phyloP scores from a whole-genome alignment of 768 basidiomycete genomes.

The Cystobasidium onofrii region DNA sequence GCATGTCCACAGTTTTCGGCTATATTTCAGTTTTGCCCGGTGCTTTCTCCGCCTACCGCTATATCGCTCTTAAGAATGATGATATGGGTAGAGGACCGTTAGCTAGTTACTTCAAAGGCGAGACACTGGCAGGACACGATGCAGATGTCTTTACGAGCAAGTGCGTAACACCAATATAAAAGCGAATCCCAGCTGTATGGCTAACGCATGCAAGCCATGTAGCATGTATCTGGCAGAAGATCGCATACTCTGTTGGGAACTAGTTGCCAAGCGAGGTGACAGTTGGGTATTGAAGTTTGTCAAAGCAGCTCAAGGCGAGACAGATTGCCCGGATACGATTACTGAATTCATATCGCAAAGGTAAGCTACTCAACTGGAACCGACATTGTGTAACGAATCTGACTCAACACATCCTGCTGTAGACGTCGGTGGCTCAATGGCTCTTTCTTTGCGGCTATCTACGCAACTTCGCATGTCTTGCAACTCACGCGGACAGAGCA shows the following conservation, averaged over 20 bases:
- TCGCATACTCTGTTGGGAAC: slow-evolving; percentile 79
- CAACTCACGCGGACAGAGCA: slow-evolving; percentile 76
- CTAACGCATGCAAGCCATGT: slow-evolving; percentile 39
- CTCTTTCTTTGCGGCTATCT: slow-evolving; percentile 89
- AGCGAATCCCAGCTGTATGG: slow-evolving; percentile 33
- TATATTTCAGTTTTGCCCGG: slow-evolving; percentile 64
- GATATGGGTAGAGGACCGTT: slow-evolving; percentile 81
- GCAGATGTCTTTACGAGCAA: slow-evolving; percentile 42
- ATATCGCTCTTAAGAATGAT: slow-evolving; percentile 76
- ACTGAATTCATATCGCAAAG: slow-evolving; percentile 91
- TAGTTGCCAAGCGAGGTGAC: slow-evolving; percentile 80
- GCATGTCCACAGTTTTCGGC: slow-evolving; percentile 46
- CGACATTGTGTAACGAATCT: too few relatives aligned
- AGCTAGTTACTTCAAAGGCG: slow-evolving; percentile 87
- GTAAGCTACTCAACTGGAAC: not conserved
- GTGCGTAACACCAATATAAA: slow-evolving; percentile 46
- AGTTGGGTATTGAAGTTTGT: slow-evolving; percentile 57
- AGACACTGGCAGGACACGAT: slow-evolving; percentile 56
- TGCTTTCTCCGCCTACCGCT: slow-evolving; percentile 69
- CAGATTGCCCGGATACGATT: slow-evolving; percentile 85
- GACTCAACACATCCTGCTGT: not conserved
- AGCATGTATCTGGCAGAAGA: slow-evolving; percentile 70
- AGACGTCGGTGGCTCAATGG: slow-evolving; percentile 53
- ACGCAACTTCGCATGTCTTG: slow-evolving; percentile 78
- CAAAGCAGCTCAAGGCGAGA: slow-evolving; percentile 84